phyloP scores from a whole-genome alignment of 2,329 filamentous ascomycete genomes.

The Exophiala alcalophila region DNA sequence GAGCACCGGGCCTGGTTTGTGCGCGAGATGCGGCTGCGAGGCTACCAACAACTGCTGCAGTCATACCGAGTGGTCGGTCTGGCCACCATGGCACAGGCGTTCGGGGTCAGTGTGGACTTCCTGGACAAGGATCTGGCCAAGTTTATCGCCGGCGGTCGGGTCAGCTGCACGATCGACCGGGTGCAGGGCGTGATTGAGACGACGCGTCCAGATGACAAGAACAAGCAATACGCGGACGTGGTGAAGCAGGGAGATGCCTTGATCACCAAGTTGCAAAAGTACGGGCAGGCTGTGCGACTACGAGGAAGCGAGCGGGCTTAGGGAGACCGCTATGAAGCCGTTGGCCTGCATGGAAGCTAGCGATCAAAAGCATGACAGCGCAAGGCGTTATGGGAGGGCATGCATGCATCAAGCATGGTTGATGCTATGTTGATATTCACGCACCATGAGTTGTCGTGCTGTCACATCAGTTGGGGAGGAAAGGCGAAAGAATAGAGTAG shows the following conservation, averaged over 20 bases:
- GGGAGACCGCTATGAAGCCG: too few relatives aligned
- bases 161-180: constrained; percentile 95
- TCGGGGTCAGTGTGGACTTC: constrained; percentile 95
- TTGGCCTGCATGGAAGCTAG: background rate
- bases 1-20: constrained; percentile 98
- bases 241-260: constrained; percentile 96
- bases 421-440: too few relatives aligned
- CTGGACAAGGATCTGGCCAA: constrained; percentile 94
- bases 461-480: too few relatives aligned
- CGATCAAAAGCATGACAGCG: constrained; percentile 4
- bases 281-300: constrained; percentile 91
- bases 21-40: constrained; percentile 93
- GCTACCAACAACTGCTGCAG: constrained; percentile 94
- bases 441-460: too few relatives aligned
- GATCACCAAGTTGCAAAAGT: constrained; percentile 99
- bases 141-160: constrained; percentile 91
- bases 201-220: constrained; percentile 96
- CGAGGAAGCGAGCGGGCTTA: constrained; percentile 90
- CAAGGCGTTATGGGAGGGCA: constrained; percentile 16
- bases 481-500: too few relatives aligned
- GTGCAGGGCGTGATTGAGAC: constrained; percentile 98
- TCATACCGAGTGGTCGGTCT: constrained; percentile 97
- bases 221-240: constrained; percentile 98
- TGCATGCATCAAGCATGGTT: too few relatives aligned
- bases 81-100: constrained; percentile 94